Evolutionary conservation across 257 asterid genomes (phyloP), one percentile per base, ranked within the genome.

Genomic region (Primulina eburnea): DNA sequence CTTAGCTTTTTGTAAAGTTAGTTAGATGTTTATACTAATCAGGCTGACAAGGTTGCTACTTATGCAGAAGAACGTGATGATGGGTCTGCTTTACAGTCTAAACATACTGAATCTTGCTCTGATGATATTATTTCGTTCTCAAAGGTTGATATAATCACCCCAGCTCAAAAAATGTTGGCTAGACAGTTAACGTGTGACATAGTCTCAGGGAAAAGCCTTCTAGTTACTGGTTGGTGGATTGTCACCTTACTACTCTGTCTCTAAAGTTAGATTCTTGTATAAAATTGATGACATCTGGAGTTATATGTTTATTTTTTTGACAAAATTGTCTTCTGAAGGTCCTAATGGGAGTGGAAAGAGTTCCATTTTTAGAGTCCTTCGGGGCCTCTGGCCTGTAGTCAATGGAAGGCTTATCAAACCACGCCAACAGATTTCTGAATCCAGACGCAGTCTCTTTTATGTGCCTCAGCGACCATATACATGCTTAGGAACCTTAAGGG

Each of bases 331-430:
- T 70, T 77, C 70, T 82, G 75, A 80, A 94, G 97, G 99, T 75
- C 99, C 99, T 74, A 94, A 94, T 79, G 99, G 99, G 76, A 94
- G 97, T 80, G 99, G 99, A 59, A 91, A 94, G 86, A 94, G 99
- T 79, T 94, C 99, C 12, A 79, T 94, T 77, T 94, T 94, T 84
- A 78, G 99, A 85, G 99, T 91, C 65, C 96, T 94, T 64, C 85
- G 97, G 64, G 97, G 96, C 69, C 95, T 94, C 60, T 94, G 99
- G 99, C 99, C 97, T 24, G 92, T 88, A 71, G 90, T 89, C 56
- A 84, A 83, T 77, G 97, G 99, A 69, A 86, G 77, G 68, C 96
- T 91, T 55, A 73, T 77, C 53, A 91, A 75, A 81, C 97, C 97
- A 16, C 69, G 70, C 40, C 89, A 83, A 67, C 75, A 77, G 14